These are phyloP conservation scores for Cladosporium sp. DNA, from an alignment of 2,329 filamentous ascomycete genomes.

Conservation along the genomic window DNA sequence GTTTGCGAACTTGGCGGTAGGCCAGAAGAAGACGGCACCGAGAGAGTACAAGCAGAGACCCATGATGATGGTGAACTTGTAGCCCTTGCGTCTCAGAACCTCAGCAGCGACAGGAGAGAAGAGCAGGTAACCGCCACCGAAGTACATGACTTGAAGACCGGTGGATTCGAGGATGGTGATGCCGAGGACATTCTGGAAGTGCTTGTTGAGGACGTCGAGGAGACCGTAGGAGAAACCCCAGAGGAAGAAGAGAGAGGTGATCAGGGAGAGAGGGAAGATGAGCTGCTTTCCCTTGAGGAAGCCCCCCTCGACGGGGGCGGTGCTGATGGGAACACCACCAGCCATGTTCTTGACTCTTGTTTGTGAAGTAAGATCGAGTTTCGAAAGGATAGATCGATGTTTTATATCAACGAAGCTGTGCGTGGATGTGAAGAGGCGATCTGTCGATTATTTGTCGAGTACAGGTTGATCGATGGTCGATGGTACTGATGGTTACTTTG, in stretches of 20 bases:
- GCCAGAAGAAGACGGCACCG: constrained; percentile 38
- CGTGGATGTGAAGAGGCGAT: no score
- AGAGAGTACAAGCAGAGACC: constrained; percentile 34
- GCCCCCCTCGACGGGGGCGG: constrained; percentile 35
- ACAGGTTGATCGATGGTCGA: constrained; percentile 1
- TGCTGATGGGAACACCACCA: constrained; percentile 35
- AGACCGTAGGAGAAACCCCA: constrained; percentile 37
- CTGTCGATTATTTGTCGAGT: background rate
- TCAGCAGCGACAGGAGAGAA: constrained; percentile 41
- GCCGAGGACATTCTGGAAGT: constrained; percentile 33
- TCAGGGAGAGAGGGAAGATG: constrained; percentile 45
- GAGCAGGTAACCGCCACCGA: constrained; percentile 39
- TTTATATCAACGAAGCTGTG: background rate
- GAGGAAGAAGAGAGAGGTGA: constrained; percentile 47
- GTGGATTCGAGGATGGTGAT: constrained; percentile 40
- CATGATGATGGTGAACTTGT: constrained; percentile 44
- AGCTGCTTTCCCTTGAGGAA: constrained; percentile 44
- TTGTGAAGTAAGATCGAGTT: no score
- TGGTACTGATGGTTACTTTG: background rate
- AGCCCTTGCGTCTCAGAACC: constrained; percentile 41
- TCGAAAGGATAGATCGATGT: background rate
- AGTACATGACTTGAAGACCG: constrained; percentile 41
- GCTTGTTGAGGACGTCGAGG: constrained; percentile 35
- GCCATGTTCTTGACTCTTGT: constrained; percentile 34
- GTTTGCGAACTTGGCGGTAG: constrained; percentile 32